phyloP scores from a whole-genome alignment of 2,329 filamentous ascomycete species.

The Cordyceps tenuipes region DNA sequence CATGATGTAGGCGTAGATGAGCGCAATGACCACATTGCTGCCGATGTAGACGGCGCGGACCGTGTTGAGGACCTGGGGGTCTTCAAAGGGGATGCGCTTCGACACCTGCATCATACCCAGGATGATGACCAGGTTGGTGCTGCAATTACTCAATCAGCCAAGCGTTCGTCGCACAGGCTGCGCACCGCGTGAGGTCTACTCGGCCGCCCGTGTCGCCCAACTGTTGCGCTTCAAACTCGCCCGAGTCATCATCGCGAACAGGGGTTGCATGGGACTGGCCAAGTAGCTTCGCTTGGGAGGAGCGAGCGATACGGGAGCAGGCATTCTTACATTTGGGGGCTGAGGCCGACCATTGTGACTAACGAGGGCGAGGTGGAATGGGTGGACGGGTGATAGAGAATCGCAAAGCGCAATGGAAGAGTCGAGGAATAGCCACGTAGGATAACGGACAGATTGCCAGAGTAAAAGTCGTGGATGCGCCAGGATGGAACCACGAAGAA shows the following conservation, averaged over 20 bases:
- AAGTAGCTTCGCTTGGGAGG: background rate
- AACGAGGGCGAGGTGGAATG: background rate
- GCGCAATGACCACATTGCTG: constrained; percentile 73
- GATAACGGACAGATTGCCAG: background rate
- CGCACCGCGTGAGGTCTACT: background rate
- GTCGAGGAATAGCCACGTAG: background rate
- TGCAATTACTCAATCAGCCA: constrained; percentile 29
- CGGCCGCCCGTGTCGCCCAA: background rate
- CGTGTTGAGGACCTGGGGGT: constrained; percentile 54
- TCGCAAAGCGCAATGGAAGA: background rate
- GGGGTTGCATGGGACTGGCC: background rate
- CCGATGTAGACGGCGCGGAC: constrained; percentile 47
- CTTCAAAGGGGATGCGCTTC: constrained; percentile 91
- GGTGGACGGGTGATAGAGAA: background rate
- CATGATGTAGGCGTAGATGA: constrained; percentile 80
- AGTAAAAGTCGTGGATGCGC: background rate
- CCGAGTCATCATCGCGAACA: background rate
- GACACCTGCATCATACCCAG: constrained; percentile 97
- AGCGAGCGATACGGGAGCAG: background rate
- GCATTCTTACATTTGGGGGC: constrained; percentile 52
- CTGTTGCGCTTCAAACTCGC: background rate
- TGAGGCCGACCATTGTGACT: constrained; percentile 51
- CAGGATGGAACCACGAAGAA: constrained; percentile 8
- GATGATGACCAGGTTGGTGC: constrained; percentile 89
- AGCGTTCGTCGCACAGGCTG: background rate